phyloP scores from a whole-genome alignment of 352 stramenopile species.

The Globisporangium cystogenes region DNA sequence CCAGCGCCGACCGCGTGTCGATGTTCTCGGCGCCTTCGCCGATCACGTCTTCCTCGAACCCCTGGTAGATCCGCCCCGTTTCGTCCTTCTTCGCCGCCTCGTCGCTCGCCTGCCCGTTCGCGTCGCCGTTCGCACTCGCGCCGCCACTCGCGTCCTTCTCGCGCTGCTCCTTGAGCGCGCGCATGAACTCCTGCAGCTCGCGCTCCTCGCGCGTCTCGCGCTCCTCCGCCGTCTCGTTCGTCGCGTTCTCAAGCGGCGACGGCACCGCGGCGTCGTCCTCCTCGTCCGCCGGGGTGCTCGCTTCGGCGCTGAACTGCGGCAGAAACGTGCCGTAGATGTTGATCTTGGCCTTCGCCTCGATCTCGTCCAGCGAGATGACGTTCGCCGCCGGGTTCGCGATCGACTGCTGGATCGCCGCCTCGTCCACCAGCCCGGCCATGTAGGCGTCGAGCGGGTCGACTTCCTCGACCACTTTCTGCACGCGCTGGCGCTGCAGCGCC shows the following conservation, averaged over 20 bases:
- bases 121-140: slow-evolving; percentile 10
- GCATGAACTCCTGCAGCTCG: slow-evolving; percentile 86
- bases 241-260: slow-evolving; percentile 10
- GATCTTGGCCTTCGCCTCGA: slow-evolving; percentile 67
- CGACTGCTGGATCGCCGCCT: slow-evolving; percentile 70
- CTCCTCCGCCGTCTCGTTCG: slow-evolving; percentile 49
- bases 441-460: slow-evolving; percentile 83
- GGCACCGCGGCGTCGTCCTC: slow-evolving; percentile 1
- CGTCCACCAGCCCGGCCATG: slow-evolving; percentile 80
- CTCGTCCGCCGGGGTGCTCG: slow-evolving; percentile 11
- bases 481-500: slow-evolving; percentile 41
- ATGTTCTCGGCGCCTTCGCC: slow-evolving; percentile 71
- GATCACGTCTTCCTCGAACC: slow-evolving; percentile 82
- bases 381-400: slow-evolving; percentile 64
- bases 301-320: slow-evolving; percentile 18
- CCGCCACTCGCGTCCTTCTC: slow-evolving; percentile 34
- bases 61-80: slow-evolving; percentile 79
- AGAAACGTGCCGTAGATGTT: slow-evolving; percentile 87
- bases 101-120: background rate
- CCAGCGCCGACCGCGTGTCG: slow-evolving; percentile 79
- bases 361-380: slow-evolving; percentile 82
- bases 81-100: slow-evolving; percentile 37
- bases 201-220: slow-evolving; percentile 70
- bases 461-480: slow-evolving; percentile 73
- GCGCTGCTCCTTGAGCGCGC: slow-evolving; percentile 69